Conservation (phyloP, 345 rosid genomes). For the Eutrema japonicum region DNA sequence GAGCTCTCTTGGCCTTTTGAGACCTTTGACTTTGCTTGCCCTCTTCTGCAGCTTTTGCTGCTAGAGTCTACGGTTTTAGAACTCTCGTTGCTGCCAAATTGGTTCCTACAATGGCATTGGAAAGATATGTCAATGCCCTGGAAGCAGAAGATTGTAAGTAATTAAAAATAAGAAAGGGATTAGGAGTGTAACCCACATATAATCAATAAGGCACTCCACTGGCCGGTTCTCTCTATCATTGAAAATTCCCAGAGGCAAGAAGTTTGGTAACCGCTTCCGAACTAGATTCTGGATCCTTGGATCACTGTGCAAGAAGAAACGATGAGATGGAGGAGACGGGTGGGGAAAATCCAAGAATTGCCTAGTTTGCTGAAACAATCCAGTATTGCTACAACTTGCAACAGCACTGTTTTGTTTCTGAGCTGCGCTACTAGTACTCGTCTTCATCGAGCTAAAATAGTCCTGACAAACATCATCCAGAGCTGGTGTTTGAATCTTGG, state of each 20-base stretch:
- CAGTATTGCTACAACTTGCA: conserved; percentile 30
- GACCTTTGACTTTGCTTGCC: conserved; percentile 45
- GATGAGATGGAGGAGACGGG: conserved; percentile 72
- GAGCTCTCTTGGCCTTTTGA: conserved; percentile 41
- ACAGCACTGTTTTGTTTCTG: conserved; percentile 40
- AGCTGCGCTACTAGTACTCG: conserved; percentile 43
- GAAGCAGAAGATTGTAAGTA: neutral
- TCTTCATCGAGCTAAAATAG: conserved; percentile 62
- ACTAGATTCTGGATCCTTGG: conserved; percentile 66
- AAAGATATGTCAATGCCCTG: conserved; percentile 23
- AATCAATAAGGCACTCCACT: conserved; percentile 58
- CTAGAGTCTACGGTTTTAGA: conserved; percentile 48
- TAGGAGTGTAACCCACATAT: conserved; percentile 52
- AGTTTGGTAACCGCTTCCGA: conserved; percentile 67
- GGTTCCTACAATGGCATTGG: conserved; percentile 59
- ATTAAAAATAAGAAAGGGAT: conserved; percentile 5
- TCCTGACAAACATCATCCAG: conserved; percentile 81
- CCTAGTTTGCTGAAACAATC: conserved; percentile 37
- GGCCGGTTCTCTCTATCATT: conserved; percentile 45
- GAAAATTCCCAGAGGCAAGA: conserved; percentile 57
- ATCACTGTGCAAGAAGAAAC: conserved; percentile 78
- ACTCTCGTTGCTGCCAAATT: conserved; percentile 63
- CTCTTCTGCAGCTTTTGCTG: conserved; percentile 49
- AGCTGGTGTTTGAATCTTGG: conserved; percentile 68
- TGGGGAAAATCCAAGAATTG: conserved; percentile 46